Conservation (phyloP, 192 early-diverging fungal genomes). For the Mortierella claussenii region DNA sequence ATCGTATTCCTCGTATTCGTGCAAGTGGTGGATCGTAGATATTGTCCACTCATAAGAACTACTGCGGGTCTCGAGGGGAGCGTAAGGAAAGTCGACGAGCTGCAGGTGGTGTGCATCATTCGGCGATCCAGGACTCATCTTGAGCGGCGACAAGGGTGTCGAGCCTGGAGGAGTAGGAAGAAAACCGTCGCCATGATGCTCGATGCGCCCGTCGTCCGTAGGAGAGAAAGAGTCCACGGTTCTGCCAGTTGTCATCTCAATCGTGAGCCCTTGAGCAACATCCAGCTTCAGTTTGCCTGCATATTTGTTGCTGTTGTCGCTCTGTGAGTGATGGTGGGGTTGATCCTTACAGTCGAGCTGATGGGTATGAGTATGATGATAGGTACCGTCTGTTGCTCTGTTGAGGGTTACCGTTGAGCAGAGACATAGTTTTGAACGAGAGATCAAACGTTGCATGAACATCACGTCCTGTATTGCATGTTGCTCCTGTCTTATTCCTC, state of each 20-base stretch:
- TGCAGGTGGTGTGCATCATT: background rate
- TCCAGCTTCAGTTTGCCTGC: background rate
- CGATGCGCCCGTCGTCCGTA: background rate
- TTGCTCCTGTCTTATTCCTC: background rate
- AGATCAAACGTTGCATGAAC: constrained; percentile 27
- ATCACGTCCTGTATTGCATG: constrained; percentile 3
- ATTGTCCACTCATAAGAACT: background rate
- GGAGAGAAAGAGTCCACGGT: background rate
- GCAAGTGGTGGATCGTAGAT: background rate
- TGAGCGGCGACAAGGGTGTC: constrained; percentile 21
- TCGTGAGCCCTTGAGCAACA: background rate
- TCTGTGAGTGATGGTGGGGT: background rate
- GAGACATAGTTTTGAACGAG: constrained; percentile 19
- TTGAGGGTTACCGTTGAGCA: background rate
- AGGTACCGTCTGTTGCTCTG: constrained; percentile 14
- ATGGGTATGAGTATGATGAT: constrained; percentile 1
- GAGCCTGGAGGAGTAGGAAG: constrained; percentile 45
- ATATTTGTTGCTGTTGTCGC: background rate
- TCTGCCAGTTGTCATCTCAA: background rate
- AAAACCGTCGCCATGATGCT: constrained; percentile 6
- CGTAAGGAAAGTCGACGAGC: background rate
- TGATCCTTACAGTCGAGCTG: background rate
- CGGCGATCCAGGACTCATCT: background rate
- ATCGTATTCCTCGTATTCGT: constrained; percentile 29
- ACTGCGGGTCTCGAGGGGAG: background rate